Evolutionary conservation across 2,329 filamentous ascomycete genomes (phyloP).

Genomic region (Talaromyces sp.): DNA sequence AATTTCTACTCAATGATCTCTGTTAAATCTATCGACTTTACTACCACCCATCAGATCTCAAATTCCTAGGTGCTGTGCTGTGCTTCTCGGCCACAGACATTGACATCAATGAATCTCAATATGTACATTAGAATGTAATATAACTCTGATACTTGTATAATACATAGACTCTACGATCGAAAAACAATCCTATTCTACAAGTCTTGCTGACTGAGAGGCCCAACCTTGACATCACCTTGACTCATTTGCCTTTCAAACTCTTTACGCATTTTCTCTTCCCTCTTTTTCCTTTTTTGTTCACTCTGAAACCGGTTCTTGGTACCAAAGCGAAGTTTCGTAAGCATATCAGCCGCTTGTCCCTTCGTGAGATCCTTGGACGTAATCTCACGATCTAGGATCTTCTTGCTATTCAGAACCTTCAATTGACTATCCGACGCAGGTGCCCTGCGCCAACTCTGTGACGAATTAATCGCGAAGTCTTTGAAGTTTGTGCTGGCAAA

Average conservation of each 20-base stretch:
- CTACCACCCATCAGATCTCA: too few relatives aligned
- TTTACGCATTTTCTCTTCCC: slow-evolving; percentile 30
- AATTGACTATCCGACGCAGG: slow-evolving; percentile 55
- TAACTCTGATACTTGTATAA: neutral
- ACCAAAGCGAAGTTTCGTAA: slow-evolving; percentile 82
- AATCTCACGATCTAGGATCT: slow-evolving; percentile 56
- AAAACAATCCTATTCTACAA: neutral
- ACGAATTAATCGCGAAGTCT: slow-evolving; percentile 59
- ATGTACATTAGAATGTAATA: neutral
- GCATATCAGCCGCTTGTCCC: slow-evolving; percentile 80
- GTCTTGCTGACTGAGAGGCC: slow-evolving; percentile 29
- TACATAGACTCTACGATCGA: neutral
- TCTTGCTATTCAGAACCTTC: slow-evolving; percentile 39
- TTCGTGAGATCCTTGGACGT: slow-evolving; percentile 60
- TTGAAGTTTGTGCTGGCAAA: slow-evolving; percentile 66
- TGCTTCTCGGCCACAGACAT: neutral
- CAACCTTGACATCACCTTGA: slow-evolving; percentile 44
- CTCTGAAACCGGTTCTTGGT: slow-evolving; percentile 60
- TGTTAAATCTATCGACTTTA: neutral
- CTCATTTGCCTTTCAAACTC: slow-evolving; percentile 24
- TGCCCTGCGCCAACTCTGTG: slow-evolving; percentile 63
- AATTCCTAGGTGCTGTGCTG: too few relatives aligned
- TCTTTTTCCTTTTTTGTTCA: slow-evolving; percentile 48
- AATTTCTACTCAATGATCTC: neutral
- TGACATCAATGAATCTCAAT: too few relatives aligned